Evolutionary conservation across 2,329 filamentous ascomycete species (phyloP).

Genomic region (Xylariaceae sp.): DNA sequence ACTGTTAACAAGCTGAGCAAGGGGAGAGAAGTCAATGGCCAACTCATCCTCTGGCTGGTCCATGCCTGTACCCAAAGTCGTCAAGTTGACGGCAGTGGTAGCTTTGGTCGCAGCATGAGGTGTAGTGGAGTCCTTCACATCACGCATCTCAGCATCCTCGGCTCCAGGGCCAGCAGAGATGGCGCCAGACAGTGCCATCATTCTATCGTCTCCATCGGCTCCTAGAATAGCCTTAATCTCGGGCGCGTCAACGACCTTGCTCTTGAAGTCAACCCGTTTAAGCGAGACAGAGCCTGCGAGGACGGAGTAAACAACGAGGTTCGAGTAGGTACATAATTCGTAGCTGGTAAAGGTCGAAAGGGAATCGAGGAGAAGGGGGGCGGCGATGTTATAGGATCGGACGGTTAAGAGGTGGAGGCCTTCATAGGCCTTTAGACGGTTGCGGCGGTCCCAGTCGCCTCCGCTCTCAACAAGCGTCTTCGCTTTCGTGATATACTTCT

Average conservation of each 20-base stretch:
- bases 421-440: constrained; percentile 97
- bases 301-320: constrained; percentile 90
- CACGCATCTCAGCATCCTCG: constrained; percentile 67
- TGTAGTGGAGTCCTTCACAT: constrained; percentile 50
- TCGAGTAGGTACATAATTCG: constrained; percentile 95
- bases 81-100: constrained; percentile 79
- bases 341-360: constrained; percentile 98
- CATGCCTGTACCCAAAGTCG: constrained; percentile 65
- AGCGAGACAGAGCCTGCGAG: constrained; percentile 90
- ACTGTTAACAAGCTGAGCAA: constrained; percentile 83
- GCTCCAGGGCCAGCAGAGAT: constrained; percentile 75
- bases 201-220: constrained; percentile 73
- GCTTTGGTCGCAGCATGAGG: constrained; percentile 43
- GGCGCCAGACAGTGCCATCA: constrained; percentile 74
- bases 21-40: constrained; percentile 80
- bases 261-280: constrained; percentile 97
- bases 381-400: constrained; percentile 82
- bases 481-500: constrained; percentile 89
- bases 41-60: constrained; percentile 74
- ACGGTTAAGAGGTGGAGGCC: constrained; percentile 89
- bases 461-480: constrained; percentile 87
- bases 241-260: constrained; percentile 95
- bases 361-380: constrained; percentile 90
- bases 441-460: constrained; percentile 97
- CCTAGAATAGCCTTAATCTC: constrained; percentile 97